These are phyloP conservation scores for Auricularia sp. DNA, from an alignment of 768 basidiomycete species.

Conservation along the genomic window DNA sequence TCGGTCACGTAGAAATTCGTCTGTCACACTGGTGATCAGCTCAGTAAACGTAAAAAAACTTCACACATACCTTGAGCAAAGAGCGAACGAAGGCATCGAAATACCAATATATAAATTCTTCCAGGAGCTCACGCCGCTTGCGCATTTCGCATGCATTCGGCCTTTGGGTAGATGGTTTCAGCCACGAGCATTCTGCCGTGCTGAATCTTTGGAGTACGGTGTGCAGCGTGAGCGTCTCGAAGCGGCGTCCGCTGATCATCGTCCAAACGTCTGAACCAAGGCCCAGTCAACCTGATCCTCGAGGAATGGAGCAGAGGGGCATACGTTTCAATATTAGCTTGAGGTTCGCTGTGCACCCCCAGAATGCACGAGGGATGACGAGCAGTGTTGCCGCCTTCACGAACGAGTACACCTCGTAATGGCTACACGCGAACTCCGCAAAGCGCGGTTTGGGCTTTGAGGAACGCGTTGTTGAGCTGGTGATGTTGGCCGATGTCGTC, in stretches of 20 bases:
- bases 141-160: conserved; percentile 55
- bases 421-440: conserved; percentile 59
- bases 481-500: conserved; percentile 36
- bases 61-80: conserved; percentile 55
- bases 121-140: conserved; percentile 71
- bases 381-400: conserved; percentile 49
- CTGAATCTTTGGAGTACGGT: conserved; percentile 65
- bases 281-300: not conserved
- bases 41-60: not conserved
- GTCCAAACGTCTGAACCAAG: conserved; percentile 48
- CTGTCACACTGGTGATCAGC: conserved; percentile 31
- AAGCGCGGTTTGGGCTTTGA: conserved; percentile 59
- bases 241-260: conserved; percentile 71
- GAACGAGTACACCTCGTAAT: conserved; percentile 62
- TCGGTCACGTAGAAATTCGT: conserved; percentile 93
- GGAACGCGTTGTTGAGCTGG: conserved; percentile 21
- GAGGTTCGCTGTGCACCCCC: conserved; percentile 67
- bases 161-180: conserved; percentile 24
- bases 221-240: conserved; percentile 73
- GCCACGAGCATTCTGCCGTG: conserved; percentile 71
- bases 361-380: conserved; percentile 66
- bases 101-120: conserved; percentile 92
- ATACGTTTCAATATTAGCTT: conserved; percentile 47
- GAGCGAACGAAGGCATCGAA: conserved; percentile 78
- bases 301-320: conserved; percentile 12